Evolutionary conservation across 352 stramenopile genomes (phyloP), one percentile per base, ranked within the genome.

Genomic region (Elongisporangium prolatum): DNA sequence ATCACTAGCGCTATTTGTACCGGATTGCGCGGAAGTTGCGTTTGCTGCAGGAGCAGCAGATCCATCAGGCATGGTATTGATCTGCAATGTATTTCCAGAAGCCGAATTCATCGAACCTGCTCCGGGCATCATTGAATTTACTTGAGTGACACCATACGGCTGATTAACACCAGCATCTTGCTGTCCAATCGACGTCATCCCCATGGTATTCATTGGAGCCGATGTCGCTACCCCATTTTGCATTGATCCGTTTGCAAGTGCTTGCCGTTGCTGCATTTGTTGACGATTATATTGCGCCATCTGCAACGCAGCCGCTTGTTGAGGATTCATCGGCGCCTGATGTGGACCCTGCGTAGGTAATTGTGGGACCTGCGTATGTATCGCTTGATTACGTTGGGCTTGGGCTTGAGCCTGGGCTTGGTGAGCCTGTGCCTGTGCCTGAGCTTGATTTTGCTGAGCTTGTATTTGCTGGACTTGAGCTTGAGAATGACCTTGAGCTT

Each of bases 381-480:
- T 2, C 9, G 28, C 28, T 40, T 40, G 28, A 13, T 40, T 40
- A 40, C 28, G 28, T 9, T 40, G 28, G 8, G 28, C 28, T 40
- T 40, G 28, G 9, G 9, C 28, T 14, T 40, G 28, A 13, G 28
- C 28, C 28, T 40, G 28, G 4, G 28, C 28, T 40, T 40, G 28
- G 28, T 40, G 28, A 13, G 28, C 28, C 8, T 40, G 28, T 5
- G 28, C 28, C 14, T 40, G 28, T 2, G 28, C 28, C 28, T 40
- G 28, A 9, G 28, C 28, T 40, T 40, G 28, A 14, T 40, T 5
- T 40, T 34, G 24, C 24, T 34, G 24, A 13, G 28, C 48, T 7
- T 72, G 72, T 34, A 65, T 71, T 52, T 72, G 70, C 60, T 80
- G 68, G 37, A 63, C 65, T 66, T 84, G 63, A 63, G 73, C 72